Evolutionary conservation across 2,329 filamentous ascomycete genomes (phyloP).

Genomic region (Geosmithia putterillii): DNA sequence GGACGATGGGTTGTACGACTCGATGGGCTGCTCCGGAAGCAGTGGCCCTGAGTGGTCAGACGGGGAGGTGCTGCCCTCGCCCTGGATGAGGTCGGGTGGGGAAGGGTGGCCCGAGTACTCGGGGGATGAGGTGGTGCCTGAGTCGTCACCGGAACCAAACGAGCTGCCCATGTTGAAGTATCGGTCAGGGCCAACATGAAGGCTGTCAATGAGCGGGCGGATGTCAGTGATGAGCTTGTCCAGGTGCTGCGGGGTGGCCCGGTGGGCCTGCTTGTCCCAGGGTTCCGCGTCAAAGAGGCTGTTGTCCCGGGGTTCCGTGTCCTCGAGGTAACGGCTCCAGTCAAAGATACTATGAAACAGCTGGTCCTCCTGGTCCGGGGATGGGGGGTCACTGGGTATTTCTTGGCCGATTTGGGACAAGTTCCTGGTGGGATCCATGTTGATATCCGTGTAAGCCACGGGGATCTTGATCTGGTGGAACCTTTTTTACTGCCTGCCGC

Average conservation of each 20-base stretch:
- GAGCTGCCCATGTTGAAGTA: slow-evolving; percentile 20
- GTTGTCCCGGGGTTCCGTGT: slow-evolving; percentile 14
- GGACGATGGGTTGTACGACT: slow-evolving; percentile 15
- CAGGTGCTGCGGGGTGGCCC: slow-evolving; percentile 14
- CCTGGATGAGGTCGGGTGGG: slow-evolving; percentile 22
- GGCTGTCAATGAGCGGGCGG: slow-evolving; percentile 17
- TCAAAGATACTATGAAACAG: slow-evolving; percentile 24
- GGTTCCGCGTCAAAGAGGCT: slow-evolving; percentile 16
- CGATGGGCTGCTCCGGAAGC: slow-evolving; percentile 16
- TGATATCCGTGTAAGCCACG: slow-evolving; percentile 28
- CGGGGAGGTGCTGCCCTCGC: slow-evolving; percentile 23
- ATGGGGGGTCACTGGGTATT: slow-evolving; percentile 22
- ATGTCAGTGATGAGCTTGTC: slow-evolving; percentile 21
- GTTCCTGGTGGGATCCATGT: slow-evolving; percentile 22
- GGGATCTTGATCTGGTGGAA: slow-evolving; percentile 23
- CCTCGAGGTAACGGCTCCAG: slow-evolving; percentile 21
- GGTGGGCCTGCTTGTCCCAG: slow-evolving; percentile 14
- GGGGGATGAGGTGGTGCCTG: slow-evolving; percentile 15
- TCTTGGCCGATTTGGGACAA: slow-evolving; percentile 21
- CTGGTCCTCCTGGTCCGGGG: slow-evolving; percentile 17
- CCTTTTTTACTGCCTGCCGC: slow-evolving; percentile 21
- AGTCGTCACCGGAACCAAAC: slow-evolving; percentile 19
- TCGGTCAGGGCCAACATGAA: slow-evolving; percentile 13
- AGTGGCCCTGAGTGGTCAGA: slow-evolving; percentile 24
- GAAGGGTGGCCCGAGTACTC: slow-evolving; percentile 22